phyloP scores from a whole-genome alignment of 1,284 basidiomycete genomes.

The Anthracocystis walkeri region DNA sequence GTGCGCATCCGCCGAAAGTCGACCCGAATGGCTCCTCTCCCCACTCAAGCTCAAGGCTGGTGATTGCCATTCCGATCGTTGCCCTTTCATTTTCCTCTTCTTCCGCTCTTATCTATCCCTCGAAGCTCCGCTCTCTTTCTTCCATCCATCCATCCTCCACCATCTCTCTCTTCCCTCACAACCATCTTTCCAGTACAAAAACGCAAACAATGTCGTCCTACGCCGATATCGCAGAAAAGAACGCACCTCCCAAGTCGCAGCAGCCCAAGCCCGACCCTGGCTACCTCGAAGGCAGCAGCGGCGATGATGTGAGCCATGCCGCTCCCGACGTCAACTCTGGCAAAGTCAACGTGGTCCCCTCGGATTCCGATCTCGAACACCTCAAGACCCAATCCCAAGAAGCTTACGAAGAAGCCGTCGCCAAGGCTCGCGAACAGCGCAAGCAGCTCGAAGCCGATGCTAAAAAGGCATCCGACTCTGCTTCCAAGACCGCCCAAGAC shows the following conservation, averaged over 20 bases:
- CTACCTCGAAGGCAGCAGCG: conserved; percentile 47
- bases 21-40: no score
- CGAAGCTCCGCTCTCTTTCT: neutral
- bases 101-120: neutral
- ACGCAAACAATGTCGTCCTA: conserved; percentile 42
- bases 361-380: conserved; percentile 51
- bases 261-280: conserved; percentile 54
- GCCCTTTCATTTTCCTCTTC: neutral
- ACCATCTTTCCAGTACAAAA: neutral
- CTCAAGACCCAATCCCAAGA: conserved; percentile 59
- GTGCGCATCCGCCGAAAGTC: no score
- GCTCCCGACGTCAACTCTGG: conserved; percentile 53
- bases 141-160: neutral
- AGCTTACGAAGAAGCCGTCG: conserved; percentile 45
- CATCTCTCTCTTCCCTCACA: neutral
- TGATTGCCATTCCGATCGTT: conserved; percentile 2
- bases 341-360: conserved; percentile 58
- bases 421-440: conserved; percentile 44
- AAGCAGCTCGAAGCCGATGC: conserved; percentile 47
- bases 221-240: conserved; percentile 55
- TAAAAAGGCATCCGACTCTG: conserved; percentile 32
- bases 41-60: neutral
- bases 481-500: conserved; percentile 29
- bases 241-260: conserved; percentile 50
- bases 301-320: conserved; percentile 11